Base-by-base conservation (phyloP, 768 basidiomycete species). In the Amanita exitialis region DNA sequence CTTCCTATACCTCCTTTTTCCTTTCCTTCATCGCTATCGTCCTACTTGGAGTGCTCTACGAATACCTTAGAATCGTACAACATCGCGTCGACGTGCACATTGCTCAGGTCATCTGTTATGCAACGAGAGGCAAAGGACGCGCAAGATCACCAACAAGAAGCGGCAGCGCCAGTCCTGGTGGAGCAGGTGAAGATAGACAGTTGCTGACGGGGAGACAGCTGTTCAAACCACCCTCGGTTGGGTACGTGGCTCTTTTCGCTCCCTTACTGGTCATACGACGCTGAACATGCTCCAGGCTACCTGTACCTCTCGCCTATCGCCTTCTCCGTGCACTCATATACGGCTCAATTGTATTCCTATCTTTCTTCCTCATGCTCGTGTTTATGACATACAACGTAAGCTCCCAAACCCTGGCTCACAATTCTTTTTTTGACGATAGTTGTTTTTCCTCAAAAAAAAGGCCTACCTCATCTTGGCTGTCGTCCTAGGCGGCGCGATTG, bases 301-400 rank as follows among this genome's bases (percentile, higher is more conserved):
- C 69, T 8, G 73, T 85, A 1, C 81, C 83, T 0, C 52, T 67
- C 20, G 48, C 67, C 6, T 66, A 72, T 36, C 79, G 84, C 20
- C 54, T 72, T n/a, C 58, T 82, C 39, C 75, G 89, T 21, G 85
- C 90, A 5, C 57, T 63, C 1, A 62, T 90, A 34, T 95, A 94
- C 58, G 90, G 83, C n/a, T 65, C 73, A 3, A 79, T 79, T 2
- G 80, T 91, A 18, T 83, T 84, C 64, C 64, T 91, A 53, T 88
- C 88, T 32, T 88, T 86, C 73, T 90, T 90, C 77, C 78, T 91
- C 62, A 96, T 96, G 92, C 71, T 96, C 52, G 82, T 95, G 36
- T 93, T 91, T 67, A 95, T 96, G 92, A 95, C 92, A 4, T 96
- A 94, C 69, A 96, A 96, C 57, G 90, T 91, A 53, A 60, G 87